Evolutionary conservation across 495 filamentous ascomycete genomes (phyloP).

Genomic region (Xylaria cubensis): DNA sequence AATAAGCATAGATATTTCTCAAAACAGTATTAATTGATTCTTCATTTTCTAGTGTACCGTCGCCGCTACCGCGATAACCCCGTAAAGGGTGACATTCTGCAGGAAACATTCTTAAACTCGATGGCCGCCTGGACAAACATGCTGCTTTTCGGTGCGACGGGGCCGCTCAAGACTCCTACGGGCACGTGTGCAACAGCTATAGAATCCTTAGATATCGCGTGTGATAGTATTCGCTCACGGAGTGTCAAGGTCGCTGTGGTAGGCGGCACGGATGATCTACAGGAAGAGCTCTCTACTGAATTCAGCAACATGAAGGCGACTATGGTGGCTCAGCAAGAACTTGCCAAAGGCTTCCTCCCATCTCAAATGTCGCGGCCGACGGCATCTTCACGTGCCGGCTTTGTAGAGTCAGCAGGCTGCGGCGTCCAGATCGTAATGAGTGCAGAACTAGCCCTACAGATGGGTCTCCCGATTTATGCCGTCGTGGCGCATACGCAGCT

Average conservation of each 20-base stretch:
- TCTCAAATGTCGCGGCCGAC: constrained; percentile 87
- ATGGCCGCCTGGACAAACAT: constrained; percentile 97
- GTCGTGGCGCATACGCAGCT: constrained; percentile 82
- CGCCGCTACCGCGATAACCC: constrained; percentile 85
- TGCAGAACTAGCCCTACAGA: constrained; percentile 62
- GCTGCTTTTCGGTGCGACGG: constrained; percentile 83
- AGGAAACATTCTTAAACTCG: constrained; percentile 91
- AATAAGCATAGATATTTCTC: background rate
- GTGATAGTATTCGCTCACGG: constrained; percentile 86
- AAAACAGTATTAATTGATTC: constrained; percentile 50
- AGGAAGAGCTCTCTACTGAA: constrained; percentile 88
- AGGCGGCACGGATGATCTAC: constrained; percentile 90
- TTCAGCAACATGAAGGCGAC: constrained; percentile 95
- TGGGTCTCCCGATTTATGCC: constrained; percentile 90
- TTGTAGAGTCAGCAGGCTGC: constrained; percentile 92
- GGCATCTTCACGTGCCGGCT: constrained; percentile 82
- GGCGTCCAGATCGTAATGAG: constrained; percentile 91
- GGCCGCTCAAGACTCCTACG: constrained; percentile 87
- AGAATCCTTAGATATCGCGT: constrained; percentile 90
- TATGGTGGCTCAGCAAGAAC: constrained; percentile 82
- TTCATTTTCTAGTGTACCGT: constrained; percentile 84
- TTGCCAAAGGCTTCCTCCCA: constrained; percentile 82
- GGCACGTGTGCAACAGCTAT: constrained; percentile 88
- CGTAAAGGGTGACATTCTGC: constrained; percentile 85
- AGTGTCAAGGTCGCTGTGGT: constrained; percentile 87